Conservation (phyloP, 2,329 filamentous ascomycete species). For the Fusarium bulbicola region DNA sequence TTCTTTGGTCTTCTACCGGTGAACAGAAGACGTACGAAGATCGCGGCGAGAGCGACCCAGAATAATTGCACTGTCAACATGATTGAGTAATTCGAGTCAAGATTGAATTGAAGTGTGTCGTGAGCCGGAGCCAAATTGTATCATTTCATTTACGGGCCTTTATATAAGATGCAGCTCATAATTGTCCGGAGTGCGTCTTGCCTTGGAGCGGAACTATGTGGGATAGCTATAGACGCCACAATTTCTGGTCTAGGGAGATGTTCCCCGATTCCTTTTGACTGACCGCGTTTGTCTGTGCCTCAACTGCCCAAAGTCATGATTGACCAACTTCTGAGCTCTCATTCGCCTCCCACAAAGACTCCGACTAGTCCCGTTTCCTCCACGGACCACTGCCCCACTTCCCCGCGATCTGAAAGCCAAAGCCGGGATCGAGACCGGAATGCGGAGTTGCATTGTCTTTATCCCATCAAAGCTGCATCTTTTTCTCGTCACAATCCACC, state of each 20-base stretch:
- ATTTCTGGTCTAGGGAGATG: not conserved
- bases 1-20: not conserved
- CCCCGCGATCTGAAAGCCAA: not conserved
- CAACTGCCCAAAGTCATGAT: not conserved
- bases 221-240: not conserved
- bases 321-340: not conserved
- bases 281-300: not conserved
- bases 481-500: not conserved
- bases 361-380: not conserved
- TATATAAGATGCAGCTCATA: not conserved
- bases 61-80: not conserved
- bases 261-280: rapidly evolving
- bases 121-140: rapidly evolving
- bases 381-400: not conserved
- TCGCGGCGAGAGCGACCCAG: not conserved
- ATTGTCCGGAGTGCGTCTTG: not conserved
- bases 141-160: not conserved
- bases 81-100: rapidly evolving
- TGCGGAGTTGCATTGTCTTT: not conserved
- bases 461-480: not conserved
- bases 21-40: conserved; percentile 1
- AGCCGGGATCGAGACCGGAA: not conserved
- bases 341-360: conserved; percentile 7
- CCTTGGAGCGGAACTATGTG: not conserved
- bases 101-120: too few relatives aligned